phyloP scores from a whole-genome alignment of 208 protist genomes.

The Leishmania lainsoni region DNA sequence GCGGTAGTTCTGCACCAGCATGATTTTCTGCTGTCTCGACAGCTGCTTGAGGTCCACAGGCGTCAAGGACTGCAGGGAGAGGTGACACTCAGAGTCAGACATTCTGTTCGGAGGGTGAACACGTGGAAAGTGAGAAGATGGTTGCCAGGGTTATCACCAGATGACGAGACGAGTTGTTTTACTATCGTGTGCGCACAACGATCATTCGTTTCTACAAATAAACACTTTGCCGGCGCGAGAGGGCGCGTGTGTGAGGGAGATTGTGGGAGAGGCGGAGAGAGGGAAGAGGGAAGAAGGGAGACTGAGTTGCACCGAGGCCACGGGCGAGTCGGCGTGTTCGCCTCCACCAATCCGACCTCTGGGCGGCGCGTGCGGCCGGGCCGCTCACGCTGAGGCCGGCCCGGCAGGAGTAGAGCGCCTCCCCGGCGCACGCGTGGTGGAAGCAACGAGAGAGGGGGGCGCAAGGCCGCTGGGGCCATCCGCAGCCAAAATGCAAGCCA shows the following conservation, averaged over 20 bases:
- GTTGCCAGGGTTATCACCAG: background rate
- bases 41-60: slow-evolving; percentile 80
- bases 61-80: slow-evolving; percentile 51
- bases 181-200: background rate
- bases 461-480: background rate
- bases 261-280: background rate
- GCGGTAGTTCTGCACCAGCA: slow-evolving; percentile 59
- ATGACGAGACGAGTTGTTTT: too few relatives aligned
- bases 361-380: too few relatives aligned
- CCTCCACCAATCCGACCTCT: too few relatives aligned
- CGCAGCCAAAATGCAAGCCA: background rate
- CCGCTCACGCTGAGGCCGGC: too few relatives aligned
- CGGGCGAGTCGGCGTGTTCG: too few relatives aligned
- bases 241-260: background rate
- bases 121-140: background rate
- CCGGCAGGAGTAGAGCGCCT: too few relatives aligned
- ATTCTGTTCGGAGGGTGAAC: background rate
- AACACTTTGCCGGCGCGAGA: too few relatives aligned
- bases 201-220: too few relatives aligned
- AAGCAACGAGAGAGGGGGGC: background rate
- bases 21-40: slow-evolving; percentile 63
- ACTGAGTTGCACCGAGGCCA: background rate
- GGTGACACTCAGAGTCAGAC: slow-evolving; percentile 17
- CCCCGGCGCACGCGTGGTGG: too few relatives aligned
- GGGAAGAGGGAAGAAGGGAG: background rate